A percentile compares a stretch with the other conserved stretches of the same genome.
Conservation (phyloP, 2,329 filamentous ascomycete genomes). For the Canariomyces notabilis region DNA sequence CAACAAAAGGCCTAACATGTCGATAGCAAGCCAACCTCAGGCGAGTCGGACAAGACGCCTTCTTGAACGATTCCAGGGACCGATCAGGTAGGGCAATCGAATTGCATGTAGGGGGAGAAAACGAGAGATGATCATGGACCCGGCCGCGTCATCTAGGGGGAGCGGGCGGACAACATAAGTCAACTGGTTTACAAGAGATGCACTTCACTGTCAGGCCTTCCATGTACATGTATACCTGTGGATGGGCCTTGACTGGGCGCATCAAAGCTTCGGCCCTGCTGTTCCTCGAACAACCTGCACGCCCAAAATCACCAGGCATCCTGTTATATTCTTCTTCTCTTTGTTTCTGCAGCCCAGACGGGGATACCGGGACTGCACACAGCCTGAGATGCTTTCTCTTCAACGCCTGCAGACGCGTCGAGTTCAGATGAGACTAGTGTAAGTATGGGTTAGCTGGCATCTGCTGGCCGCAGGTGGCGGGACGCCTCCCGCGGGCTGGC, state of each 20-base stretch:
- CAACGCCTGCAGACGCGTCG: no score
- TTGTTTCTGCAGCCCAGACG: not conserved
- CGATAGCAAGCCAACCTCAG: not conserved
- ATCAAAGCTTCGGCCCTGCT: not conserved
- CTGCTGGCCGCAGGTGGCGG: no score
- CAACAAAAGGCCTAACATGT: constrained; percentile 10
- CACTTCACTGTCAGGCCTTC: not conserved
- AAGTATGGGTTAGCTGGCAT: no score
- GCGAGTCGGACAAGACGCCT: not conserved
- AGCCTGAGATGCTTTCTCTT: no score
- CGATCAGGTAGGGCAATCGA: not conserved
- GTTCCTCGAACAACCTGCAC: not conserved
- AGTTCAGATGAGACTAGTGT: no score
- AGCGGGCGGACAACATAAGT: not conserved
- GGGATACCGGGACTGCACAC: not conserved
- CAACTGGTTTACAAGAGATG: not conserved
- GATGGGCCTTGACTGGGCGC: not conserved
- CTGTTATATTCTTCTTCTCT: not conserved
- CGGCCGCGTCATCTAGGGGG: not conserved
- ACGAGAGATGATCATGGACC: not conserved
- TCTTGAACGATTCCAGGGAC: not conserved
- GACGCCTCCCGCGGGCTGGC: no score
- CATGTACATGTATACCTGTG: not conserved
- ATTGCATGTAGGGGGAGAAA: not conserved
- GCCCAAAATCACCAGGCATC: not conserved